Base-by-base conservation (phyloP, 1,284 basidiomycete genomes). In the Phaffia rhodozyma region DNA sequence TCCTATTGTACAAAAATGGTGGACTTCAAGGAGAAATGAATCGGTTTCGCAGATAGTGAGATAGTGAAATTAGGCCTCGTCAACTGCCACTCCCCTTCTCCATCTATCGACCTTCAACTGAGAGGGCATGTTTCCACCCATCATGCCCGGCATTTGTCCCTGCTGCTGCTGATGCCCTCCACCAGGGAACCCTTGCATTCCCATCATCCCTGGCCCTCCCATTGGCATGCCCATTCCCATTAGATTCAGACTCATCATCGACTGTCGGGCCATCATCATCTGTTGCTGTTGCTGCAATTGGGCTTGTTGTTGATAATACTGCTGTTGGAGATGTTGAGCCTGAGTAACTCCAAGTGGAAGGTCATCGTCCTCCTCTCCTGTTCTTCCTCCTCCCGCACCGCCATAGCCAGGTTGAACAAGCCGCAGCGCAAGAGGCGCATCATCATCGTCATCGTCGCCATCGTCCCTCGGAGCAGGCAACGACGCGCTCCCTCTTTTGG, bases 91-190 rank as follows among this genome's bases (percentile, higher is more conserved):
- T 20, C 48, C 60, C 55, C 55, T 30, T 27, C 64, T 61, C 64
- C 64, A 66, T 25, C 64, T 30, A 27, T 60, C 64, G n/a, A 66
- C 59, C 27, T 61, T 66, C 27, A 61, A 60, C 55, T 61, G 38
- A 43, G 38, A 43, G 2, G 38, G 38, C 38, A 43, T 43, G 38
- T 43, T 43, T 43, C 38, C 38, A 43, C 38, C 13, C 38, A 43
- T 43, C 38, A 43, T 43, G 38, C 38, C 60, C n/a, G 55, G 50
- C 6, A 34, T 61, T 25, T 52, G 54, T 18, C 34, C 54, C 20
- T 29, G 32, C 13, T 34, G 59, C 50, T 20, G 49, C 13, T 43
- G 38, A 16, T 43, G 16, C 2, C 5, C 38, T 43, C 38, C 38
- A 11, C 38, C 38, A 11, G 38, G 38, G 13, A 43, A 43, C 38